These are phyloP conservation scores for Arthrocladium fulminans DNA, from an alignment of 2,329 filamentous ascomycete species.

Conservation along the genomic window DNA sequence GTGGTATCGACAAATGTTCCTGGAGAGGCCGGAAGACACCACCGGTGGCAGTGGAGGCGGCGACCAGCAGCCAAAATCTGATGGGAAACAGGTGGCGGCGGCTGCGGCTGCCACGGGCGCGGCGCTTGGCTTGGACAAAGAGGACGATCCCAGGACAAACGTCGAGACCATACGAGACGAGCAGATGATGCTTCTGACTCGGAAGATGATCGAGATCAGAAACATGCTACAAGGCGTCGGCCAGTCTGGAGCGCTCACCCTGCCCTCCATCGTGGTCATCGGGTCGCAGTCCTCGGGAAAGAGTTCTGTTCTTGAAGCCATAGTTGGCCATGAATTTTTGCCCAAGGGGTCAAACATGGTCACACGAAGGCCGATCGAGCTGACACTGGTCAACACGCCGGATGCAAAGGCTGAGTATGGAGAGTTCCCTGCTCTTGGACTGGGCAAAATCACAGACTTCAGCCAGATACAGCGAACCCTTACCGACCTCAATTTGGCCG, in stretches of 20 bases:
- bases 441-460: constrained; percentile 88
- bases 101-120: constrained; percentile 62
- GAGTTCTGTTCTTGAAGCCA: constrained; percentile 91
- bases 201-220: constrained; percentile 99
- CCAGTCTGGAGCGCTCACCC: constrained; percentile 75
- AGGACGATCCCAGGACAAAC: constrained; percentile 53
- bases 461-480: constrained; percentile 83
- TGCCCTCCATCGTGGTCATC: constrained; percentile 98
- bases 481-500: constrained; percentile 88
- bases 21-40: constrained; percentile 46
- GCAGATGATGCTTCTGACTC: constrained; percentile 98
- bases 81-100: constrained; percentile 43
- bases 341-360: constrained; percentile 99
- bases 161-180: constrained; percentile 74
- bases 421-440: constrained; percentile 84
- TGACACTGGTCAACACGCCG: constrained; percentile 92
- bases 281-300: constrained; percentile 97
- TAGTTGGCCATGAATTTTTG: constrained; percentile 94
- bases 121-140: constrained; percentile 68
- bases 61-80: constrained; percentile 21
- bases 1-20: constrained; percentile 70
- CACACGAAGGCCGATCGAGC: constrained; percentile 85
- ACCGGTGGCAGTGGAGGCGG: constrained; percentile 37
- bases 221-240: constrained; percentile 85
- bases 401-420: constrained; percentile 81